Base-by-base conservation (phyloP, 2,329 filamentous ascomycete genomes). In the Neocatenulostroma microsporum region DNA sequence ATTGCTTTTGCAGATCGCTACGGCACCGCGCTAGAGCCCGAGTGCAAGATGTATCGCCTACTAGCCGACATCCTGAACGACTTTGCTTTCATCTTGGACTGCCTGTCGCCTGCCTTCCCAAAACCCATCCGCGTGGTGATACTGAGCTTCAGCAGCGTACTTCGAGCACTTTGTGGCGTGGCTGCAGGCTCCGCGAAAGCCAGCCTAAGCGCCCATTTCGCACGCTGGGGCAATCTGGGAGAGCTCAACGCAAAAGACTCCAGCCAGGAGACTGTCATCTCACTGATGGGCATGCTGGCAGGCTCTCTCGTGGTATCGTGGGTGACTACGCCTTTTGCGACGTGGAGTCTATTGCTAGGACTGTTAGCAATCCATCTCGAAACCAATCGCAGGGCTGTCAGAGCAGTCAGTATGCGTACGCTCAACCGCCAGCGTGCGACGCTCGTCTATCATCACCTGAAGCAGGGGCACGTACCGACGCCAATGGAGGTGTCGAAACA, bases 191-290 rank as follows among this genome's bases (percentile, higher is more conserved):
- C 85, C 37, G 83, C 84, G 45, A 96, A 96, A 62, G 89, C 89
- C 2, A 88, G 83, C 43, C 64, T 98, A 49, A 91, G 84, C 56
- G 83, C 85, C 9, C 91, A 98, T 62, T 96, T 98, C 67, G 87
- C 89, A 7, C 77, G 72, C 48, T 78, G 79, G 56, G 84, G 86
- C 24, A 96, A 95, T 58, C 64, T 96, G 29, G 89, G 85, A 2
- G 89, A 96, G 60, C 70, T 98, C 39, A 96, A 95, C 63, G 88
- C 89, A 39, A 80, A 94, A 73, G 89, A 96, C 58, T 87, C 87
- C 10, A 93, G 84, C 47, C 91, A 96, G 64, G 91, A 96, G 63
- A 96, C 89, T 0, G 78, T 94, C 14, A 84, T 98, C 39, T 89
- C 85, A 2, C 69, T 96, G 18, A 44, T 94, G 21, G 91, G 91